Conservation (phyloP, 345 rosid genomes). For the Punica granatum region DNA sequence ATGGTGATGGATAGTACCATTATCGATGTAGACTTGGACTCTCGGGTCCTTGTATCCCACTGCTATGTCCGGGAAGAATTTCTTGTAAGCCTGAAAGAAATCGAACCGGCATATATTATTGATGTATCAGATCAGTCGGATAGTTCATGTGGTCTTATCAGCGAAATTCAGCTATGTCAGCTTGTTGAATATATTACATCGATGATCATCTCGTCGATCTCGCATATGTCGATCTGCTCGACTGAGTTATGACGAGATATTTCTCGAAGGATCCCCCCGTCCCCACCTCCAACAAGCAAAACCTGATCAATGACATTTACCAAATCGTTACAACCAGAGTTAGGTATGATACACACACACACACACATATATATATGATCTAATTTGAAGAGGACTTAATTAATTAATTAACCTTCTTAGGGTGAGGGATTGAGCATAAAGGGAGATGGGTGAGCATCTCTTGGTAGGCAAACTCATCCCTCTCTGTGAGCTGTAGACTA, state of each 20-base stretch:
- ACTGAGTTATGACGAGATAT: constrained; percentile 35
- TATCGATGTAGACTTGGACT: constrained; percentile 27
- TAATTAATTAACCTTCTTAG: constrained; percentile 26
- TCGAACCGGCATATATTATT: not conserved
- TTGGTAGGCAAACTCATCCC: constrained; percentile 50
- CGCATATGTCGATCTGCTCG: constrained; percentile 39
- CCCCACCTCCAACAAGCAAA: constrained; percentile 45
- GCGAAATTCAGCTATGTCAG: too few species aligned
- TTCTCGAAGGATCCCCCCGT: constrained; percentile 42
- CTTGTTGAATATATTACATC: too few species aligned
- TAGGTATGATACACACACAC: too few species aligned
- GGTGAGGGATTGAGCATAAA: constrained; percentile 38
- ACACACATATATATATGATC: not conserved
- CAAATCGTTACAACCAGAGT: not conserved
- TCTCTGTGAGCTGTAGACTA: constrained; percentile 35
- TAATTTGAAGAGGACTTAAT: not conserved
- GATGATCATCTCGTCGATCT: constrained; percentile 39
- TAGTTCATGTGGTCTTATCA: too few species aligned
- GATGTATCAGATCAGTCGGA: too few species aligned
- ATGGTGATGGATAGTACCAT: constrained; percentile 17
- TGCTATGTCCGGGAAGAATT: constrained; percentile 34
- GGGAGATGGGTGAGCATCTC: constrained; percentile 51
- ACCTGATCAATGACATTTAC: constrained; percentile 14
- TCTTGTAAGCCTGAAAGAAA: constrained; percentile 27
- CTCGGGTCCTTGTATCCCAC: constrained; percentile 37